phyloP scores from a whole-genome alignment of 345 rosid genomes.

The Citrus sp. region DNA sequence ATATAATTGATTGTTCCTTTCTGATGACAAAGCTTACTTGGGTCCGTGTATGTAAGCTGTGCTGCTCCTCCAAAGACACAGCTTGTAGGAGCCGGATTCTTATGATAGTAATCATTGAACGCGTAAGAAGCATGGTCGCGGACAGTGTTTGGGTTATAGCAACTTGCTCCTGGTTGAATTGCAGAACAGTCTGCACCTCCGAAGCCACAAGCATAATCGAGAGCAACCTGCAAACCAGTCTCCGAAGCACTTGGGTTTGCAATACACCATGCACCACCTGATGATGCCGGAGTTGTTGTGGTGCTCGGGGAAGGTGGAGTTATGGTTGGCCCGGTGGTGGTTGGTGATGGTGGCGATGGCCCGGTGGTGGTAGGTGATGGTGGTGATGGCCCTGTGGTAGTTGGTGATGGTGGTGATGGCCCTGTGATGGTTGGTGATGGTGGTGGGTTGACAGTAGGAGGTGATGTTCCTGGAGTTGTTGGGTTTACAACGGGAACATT shows the following conservation, averaged over 20 bases:
- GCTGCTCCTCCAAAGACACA: constrained; percentile 92
- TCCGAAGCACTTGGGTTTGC: constrained; percentile 69
- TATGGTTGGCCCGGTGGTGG: constrained; percentile 20
- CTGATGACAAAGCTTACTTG: constrained; percentile 56
- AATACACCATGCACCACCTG: constrained; percentile 72
- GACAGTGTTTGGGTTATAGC: constrained; percentile 70
- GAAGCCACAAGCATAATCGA: constrained; percentile 94
- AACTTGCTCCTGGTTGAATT: constrained; percentile 65
- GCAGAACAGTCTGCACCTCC: constrained; percentile 93
- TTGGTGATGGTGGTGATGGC: constrained; percentile 34
- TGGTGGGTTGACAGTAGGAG: constrained; percentile 43
- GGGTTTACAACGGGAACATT: constrained; percentile 70
- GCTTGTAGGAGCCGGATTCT: constrained; percentile 87
- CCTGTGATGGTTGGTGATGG: constrained; percentile 27
- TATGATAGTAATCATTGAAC: constrained; percentile 91
- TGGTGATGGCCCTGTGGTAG: constrained; percentile 22
- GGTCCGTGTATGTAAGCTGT: constrained; percentile 78
- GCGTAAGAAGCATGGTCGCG: constrained; percentile 91
- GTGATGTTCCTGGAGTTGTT: constrained; percentile 50
- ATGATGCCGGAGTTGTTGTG: constrained; percentile 32
- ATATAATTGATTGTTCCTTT: not conserved
- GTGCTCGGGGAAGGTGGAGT: constrained; percentile 30
- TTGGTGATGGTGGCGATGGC: constrained; percentile 31
- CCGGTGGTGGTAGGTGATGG: constrained; percentile 10
- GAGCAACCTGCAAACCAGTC: constrained; percentile 88